Evolutionary conservation across 176 grass and related monocot genomes (phyloP).

Genomic region (Hordeum vulgare): DNA sequence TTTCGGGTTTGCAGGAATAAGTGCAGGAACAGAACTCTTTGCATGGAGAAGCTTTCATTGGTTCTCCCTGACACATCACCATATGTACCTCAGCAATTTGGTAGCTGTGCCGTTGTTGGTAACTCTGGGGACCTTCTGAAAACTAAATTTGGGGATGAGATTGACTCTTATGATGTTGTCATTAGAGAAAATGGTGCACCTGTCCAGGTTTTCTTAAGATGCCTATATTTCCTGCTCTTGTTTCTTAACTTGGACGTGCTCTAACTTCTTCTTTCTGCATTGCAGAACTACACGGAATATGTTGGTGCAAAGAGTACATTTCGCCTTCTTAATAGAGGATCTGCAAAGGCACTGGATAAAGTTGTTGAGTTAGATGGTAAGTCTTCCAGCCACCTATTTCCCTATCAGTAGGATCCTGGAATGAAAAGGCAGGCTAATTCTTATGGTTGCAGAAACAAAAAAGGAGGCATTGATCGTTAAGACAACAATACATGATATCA

Average conservation of each 20-base stretch:
- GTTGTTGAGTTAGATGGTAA: constrained; percentile 93
- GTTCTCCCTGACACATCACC: constrained; percentile 79
- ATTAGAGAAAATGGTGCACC: constrained; percentile 94
- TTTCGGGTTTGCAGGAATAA: constrained; percentile 48
- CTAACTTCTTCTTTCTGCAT: constrained; percentile 15
- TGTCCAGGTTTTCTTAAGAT: constrained; percentile 59
- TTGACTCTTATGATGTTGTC: constrained; percentile 86
- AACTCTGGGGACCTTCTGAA: constrained; percentile 98
- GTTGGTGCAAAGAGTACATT: constrained; percentile 97
- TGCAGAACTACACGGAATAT: constrained; percentile 87
- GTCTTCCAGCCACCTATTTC: neutral
- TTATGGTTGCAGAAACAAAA: constrained; percentile 69
- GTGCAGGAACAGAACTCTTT: constrained; percentile 70
- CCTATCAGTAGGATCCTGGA: neutral
- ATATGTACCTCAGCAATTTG: constrained; percentile 74
- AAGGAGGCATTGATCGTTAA: constrained; percentile 80
- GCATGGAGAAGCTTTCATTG: constrained; percentile 82
- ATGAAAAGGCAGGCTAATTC: constrained; percentile 6
- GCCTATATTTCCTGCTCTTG: constrained; percentile 9
- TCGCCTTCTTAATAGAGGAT: constrained; percentile 96
- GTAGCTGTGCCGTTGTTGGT: constrained; percentile 81
- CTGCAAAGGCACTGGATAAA: constrained; percentile 98
- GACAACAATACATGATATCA: constrained; percentile 97
- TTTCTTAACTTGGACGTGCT: constrained; percentile 6
- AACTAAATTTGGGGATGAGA: constrained; percentile 93